These are phyloP conservation scores for Ophioceras dolichostomum DNA, from an alignment of 2,329 filamentous ascomycete species.

Conservation along the genomic window DNA sequence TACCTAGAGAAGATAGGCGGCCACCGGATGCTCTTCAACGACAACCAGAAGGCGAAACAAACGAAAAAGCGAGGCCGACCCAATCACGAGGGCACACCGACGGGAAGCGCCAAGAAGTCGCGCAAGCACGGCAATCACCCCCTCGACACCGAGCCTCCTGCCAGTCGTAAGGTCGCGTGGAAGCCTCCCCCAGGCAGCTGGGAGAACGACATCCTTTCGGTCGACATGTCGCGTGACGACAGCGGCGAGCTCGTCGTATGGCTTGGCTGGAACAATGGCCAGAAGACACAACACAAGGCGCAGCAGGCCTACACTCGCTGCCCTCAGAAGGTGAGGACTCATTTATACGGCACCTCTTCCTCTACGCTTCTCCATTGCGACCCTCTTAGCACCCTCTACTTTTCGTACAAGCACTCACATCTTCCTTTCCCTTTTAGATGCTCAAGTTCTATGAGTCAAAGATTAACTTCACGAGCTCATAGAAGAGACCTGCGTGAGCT, in stretches of 20 bases:
- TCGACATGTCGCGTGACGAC: conserved; percentile 62
- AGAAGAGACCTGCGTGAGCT: too few relatives aligned
- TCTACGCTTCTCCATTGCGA: not conserved
- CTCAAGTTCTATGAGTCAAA: conserved; percentile 47
- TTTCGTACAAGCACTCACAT: too few relatives aligned
- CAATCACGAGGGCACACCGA: conserved; percentile 20
- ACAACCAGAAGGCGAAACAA: conserved; percentile 35
- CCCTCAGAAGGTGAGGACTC: conserved; percentile 53
- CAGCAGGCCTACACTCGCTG: conserved; percentile 60
- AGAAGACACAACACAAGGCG: conserved; percentile 60
- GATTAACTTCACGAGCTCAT: conserved; percentile 23
- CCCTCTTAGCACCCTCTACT: not conserved
- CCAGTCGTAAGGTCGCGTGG: conserved; percentile 35
- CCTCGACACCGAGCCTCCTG: conserved; percentile 32
- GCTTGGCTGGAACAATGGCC: conserved; percentile 60
- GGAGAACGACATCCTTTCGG: conserved; percentile 59
- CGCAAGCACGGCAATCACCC: conserved; percentile 38
- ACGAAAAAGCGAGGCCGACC: conserved; percentile 47
- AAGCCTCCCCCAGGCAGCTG: conserved; percentile 61
- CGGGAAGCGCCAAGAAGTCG: conserved; percentile 27
- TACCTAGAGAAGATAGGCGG: conserved; percentile 56
- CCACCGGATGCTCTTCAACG: conserved; percentile 38
- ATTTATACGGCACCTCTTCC: too few relatives aligned
- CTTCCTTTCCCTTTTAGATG: conserved; percentile 29
- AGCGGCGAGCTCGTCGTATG: conserved; percentile 52